Evolutionary conservation across 257 asterid genomes (phyloP).

Genomic region (Solanum etuberosum): DNA sequence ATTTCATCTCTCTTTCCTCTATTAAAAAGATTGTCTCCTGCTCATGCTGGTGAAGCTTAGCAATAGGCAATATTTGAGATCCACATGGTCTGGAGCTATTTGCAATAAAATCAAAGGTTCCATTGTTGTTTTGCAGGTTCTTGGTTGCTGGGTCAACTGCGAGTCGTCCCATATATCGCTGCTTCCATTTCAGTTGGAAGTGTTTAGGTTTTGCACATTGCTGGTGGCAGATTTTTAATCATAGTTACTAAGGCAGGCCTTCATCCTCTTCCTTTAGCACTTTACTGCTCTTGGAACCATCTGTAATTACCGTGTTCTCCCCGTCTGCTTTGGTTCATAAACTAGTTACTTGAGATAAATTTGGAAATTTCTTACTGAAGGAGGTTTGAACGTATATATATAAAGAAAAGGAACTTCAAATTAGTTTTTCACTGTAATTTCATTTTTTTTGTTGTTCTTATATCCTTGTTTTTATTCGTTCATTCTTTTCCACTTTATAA

Average conservation of each 20-base stretch:
- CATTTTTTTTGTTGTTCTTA: background rate
- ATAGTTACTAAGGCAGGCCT: background rate
- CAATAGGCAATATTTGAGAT: background rate
- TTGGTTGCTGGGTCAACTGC: background rate
- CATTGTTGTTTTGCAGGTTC: background rate
- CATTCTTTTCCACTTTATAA: background rate
- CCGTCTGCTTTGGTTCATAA: background rate
- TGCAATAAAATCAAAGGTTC: background rate
- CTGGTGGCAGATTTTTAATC: background rate
- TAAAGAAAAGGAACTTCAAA: background rate
- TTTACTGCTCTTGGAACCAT: background rate
- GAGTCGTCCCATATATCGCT: background rate
- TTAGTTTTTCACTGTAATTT: background rate
- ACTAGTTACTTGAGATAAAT: background rate
- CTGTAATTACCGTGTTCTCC: background rate
- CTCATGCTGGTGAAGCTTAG: background rate
- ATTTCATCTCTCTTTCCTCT: background rate
- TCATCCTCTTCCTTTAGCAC: background rate
- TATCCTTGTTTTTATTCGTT: background rate
- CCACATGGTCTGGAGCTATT: background rate
- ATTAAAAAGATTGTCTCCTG: background rate
- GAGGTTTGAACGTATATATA: background rate
- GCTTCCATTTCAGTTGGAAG: background rate
- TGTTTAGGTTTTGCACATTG: background rate
- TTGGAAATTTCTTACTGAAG: background rate